Conservation (phyloP, 2,329 filamentous ascomycete genomes). For the Amesomyces nigricolor region DNA sequence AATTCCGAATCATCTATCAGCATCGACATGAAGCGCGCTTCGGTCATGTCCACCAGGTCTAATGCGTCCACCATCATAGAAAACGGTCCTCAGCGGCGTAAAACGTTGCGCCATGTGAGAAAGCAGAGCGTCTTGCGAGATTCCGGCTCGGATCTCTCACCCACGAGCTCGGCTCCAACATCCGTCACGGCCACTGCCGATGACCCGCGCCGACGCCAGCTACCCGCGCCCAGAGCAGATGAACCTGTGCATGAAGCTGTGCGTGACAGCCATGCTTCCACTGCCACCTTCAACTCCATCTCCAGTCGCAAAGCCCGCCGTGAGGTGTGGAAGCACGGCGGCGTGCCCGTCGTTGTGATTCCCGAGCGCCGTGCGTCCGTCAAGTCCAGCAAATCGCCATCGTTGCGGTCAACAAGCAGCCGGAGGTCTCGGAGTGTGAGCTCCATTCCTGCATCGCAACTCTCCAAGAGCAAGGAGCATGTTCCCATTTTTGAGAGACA, state of each 20-base stretch:
- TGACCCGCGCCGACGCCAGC: constrained; percentile 18
- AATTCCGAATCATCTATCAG: constrained; percentile 37
- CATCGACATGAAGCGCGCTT: constrained; percentile 45
- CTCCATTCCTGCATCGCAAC: constrained; percentile 41
- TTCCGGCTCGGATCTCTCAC: constrained; percentile 38
- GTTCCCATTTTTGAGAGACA: constrained; percentile 41
- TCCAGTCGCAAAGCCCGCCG: constrained; percentile 52
- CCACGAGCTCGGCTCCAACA: constrained; percentile 39
- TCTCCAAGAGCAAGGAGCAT: constrained; percentile 38
- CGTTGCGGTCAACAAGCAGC: constrained; percentile 57
- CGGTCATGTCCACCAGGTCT: constrained; percentile 50
- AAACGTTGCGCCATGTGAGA: constrained; percentile 56
- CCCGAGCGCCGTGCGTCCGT: constrained; percentile 53
- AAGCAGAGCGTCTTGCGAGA: constrained; percentile 50
- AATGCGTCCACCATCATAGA: constrained; percentile 53
- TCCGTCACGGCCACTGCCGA: constrained; percentile 33
- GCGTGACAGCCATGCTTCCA: constrained; percentile 46
- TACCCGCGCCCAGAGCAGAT: constrained; percentile 26
- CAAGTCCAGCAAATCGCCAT: constrained; percentile 46
- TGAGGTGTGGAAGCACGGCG: constrained; percentile 54
- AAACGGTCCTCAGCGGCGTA: constrained; percentile 41
- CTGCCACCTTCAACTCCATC: constrained; percentile 43
- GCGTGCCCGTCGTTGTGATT: constrained; percentile 57
- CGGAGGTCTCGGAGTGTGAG: constrained; percentile 49
- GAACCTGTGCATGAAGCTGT: constrained; percentile 31